These are phyloP conservation scores for Aspergillus homomorphus DNA, from an alignment of 495 filamentous ascomycete species.

Conservation along the genomic window DNA sequence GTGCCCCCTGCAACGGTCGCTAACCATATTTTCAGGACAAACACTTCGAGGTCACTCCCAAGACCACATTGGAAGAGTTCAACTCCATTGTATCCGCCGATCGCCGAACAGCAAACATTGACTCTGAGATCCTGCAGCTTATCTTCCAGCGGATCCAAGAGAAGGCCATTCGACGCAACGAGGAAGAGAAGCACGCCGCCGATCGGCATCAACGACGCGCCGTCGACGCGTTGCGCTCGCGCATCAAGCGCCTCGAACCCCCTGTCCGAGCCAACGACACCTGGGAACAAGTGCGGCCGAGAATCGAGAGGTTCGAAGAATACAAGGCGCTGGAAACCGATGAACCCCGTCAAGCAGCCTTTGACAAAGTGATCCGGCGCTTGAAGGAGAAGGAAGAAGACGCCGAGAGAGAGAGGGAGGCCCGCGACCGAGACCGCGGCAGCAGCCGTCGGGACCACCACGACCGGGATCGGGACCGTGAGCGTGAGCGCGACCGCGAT, in stretches of 20 bases:
- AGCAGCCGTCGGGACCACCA: slow-evolving; percentile 30
- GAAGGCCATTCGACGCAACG: slow-evolving; percentile 67
- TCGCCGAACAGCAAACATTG: slow-evolving; percentile 78
- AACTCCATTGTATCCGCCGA: slow-evolving; percentile 71
- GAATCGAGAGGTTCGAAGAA: slow-evolving; percentile 76
- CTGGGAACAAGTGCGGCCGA: slow-evolving; percentile 78
- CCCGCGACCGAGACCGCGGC: slow-evolving; percentile 51
- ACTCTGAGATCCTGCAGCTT: slow-evolving; percentile 66
- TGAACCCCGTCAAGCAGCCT: slow-evolving; percentile 75
- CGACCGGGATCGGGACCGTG: slow-evolving; percentile 50
- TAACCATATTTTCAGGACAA: slow-evolving; percentile 61
- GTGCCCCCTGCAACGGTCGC: neutral
- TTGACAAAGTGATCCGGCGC: slow-evolving; percentile 89
- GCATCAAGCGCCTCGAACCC: slow-evolving; percentile 90
- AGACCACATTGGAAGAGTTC: slow-evolving; percentile 88
- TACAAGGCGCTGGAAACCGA: slow-evolving; percentile 79
- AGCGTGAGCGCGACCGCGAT: slow-evolving; percentile 56
- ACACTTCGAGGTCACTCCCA: slow-evolving; percentile 82
- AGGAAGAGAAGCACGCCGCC: slow-evolving; percentile 79
- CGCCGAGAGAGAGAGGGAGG: slow-evolving; percentile 64
- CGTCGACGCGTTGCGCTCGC: slow-evolving; percentile 79
- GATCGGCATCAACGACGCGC: slow-evolving; percentile 85
- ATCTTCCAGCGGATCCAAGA: slow-evolving; percentile 87
- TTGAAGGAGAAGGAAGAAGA: slow-evolving; percentile 90
- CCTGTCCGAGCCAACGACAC: slow-evolving; percentile 71